Conservation (phyloP, 192 early-diverging fungal species). For the Coemansia sp. region DNA sequence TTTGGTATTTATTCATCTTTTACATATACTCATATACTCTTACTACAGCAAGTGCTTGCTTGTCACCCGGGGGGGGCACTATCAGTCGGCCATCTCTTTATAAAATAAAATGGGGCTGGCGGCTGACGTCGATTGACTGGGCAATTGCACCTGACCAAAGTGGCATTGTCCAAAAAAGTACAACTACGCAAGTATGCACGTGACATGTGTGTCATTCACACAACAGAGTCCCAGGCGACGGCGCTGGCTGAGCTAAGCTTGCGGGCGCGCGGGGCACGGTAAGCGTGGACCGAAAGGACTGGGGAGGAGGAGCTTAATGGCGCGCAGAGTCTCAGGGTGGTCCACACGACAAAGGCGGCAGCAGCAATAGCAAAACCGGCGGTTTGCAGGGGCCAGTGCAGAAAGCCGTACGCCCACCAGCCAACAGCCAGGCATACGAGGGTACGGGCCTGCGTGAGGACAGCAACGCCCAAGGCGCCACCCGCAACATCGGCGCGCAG, state of each 20-base stretch:
- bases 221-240: background rate
- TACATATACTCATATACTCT: background rate
- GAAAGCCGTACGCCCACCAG: slow-evolving; percentile 43
- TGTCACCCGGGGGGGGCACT: too few species aligned
- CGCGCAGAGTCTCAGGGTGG: too few species aligned
- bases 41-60: background rate
- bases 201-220: too few species aligned
- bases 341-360: background rate
- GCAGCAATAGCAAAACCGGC: slow-evolving; percentile 15
- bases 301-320: too few species aligned
- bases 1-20: background rate
- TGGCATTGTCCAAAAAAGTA: background rate
- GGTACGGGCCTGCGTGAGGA: slow-evolving; percentile 10
- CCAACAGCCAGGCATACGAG: slow-evolving; percentile 31
- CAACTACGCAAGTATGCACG: too few species aligned
- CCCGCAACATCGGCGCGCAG: slow-evolving; percentile 10
- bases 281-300: background rate
- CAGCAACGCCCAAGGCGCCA: slow-evolving; percentile 28
- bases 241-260: slow-evolving; percentile 5
- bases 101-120: background rate
- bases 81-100: background rate
- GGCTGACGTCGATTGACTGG: background rate
- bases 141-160: background rate
- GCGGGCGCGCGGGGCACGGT: background rate
- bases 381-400: slow-evolving; percentile 11